These are phyloP conservation scores for Takakia lepidozioides DNA, from an alignment of 225 moss, liverwort and hornwort species.

Conservation along the genomic window DNA sequence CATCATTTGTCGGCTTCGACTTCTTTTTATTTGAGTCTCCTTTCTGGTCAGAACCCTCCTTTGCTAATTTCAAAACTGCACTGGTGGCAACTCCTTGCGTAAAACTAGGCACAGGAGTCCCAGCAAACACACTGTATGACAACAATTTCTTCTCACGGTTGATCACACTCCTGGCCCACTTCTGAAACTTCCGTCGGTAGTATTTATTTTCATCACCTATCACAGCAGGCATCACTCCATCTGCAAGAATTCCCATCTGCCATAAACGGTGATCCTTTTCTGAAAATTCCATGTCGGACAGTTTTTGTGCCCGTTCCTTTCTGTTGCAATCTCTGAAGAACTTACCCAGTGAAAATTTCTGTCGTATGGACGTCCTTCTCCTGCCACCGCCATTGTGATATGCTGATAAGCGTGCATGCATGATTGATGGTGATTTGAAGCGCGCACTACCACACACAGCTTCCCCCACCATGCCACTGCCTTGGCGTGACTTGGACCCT, in stretches of 20 bases:
- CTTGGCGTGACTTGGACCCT: slow-evolving; percentile 8
- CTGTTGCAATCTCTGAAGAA: slow-evolving; percentile 51
- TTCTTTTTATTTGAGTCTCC: too few species aligned
- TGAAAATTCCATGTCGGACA: slow-evolving; percentile 50
- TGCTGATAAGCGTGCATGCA: slow-evolving; percentile 25
- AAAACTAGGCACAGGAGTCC: slow-evolving; percentile 41
- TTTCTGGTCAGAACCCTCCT: too few species aligned
- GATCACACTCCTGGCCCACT: slow-evolving; percentile 69
- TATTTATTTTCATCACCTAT: slow-evolving; percentile 53
- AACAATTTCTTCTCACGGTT: slow-evolving; percentile 56
- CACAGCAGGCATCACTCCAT: slow-evolving; percentile 44
- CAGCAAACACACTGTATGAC: slow-evolving; percentile 40
- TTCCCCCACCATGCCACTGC: slow-evolving; percentile 3
- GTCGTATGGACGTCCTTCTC: slow-evolving; percentile 22
- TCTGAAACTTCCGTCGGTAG: slow-evolving; percentile 63
- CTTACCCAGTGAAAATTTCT: slow-evolving; percentile 49
- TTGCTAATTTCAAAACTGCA: slow-evolving; percentile 34
- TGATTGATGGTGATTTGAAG: slow-evolving; percentile 33
- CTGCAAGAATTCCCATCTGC: slow-evolving; percentile 57
- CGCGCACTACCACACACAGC: slow-evolving; percentile 17
- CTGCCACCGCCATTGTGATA: slow-evolving; percentile 10
- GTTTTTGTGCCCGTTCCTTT: slow-evolving; percentile 28
- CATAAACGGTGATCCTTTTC: slow-evolving; percentile 74
- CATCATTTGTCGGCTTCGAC: too few species aligned
- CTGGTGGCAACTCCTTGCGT: slow-evolving; percentile 36